Evolutionary conservation across 129 eudicot species (phyloP), one percentile per base, ranked within the genome.

Genomic region (Smallanthus sonchifolius): DNA sequence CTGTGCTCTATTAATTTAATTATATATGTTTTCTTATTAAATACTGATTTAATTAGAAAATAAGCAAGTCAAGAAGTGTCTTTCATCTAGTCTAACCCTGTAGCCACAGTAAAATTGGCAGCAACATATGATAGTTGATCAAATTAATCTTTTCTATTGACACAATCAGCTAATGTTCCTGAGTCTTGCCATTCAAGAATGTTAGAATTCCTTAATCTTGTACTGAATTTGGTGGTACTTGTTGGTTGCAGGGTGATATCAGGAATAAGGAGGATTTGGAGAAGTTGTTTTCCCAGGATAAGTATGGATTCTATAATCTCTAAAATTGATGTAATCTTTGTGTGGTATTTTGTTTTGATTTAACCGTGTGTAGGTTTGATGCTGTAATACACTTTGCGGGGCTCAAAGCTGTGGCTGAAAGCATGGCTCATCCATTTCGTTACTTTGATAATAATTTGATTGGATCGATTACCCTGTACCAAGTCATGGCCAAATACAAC

Each of bases 381-480:
- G 99, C 97, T 63, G 99, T 95, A 38, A 76, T 95, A 48, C 99
- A 95, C 83, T 95, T 95, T 83, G 99, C 99, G 30, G 99, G 97
- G 34, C 89, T 84, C 30, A 95, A 95, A 81, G 97, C 97, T 54
- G 99, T 95, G 66, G 99, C 94, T 43, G 99, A 95, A 84, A 95
- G 99, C 72, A 95, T 91, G 73, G 86, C 84, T 40, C 40, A 85
- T 44, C 99, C 99, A 2, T 85, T 91, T 52, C 92, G 91, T 60
- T 95, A 95, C 67, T 95, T 86, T 64, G 97, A 91, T 72, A 95
- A 95, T 75, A 95, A 95, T 70, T 60, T 95, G 85, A 65, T 91
- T n/a, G 99, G 99, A 37, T 95, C 97, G 2, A 95, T 95, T 79
- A 88, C 80, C 61, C 80, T 95, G 73, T 95, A 91, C 82, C 83